These are phyloP conservation scores for Vitis labrusca DNA, from an alignment of 164 flowering plant species.

Conservation along the genomic window DNA sequence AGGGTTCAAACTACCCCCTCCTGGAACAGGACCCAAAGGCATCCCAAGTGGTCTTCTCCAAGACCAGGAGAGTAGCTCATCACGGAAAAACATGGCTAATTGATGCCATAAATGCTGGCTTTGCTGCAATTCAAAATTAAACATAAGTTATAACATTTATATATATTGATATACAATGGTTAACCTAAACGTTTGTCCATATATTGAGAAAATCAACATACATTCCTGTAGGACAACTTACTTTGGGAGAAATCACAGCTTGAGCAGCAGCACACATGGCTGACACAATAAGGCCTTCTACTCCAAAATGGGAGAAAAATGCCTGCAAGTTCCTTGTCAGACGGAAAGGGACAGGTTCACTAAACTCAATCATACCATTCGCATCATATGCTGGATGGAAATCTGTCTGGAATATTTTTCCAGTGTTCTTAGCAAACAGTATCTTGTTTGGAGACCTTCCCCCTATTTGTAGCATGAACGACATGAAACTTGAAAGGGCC, in stretches of 20 bases:
- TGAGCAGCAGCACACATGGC: constrained; percentile 97
- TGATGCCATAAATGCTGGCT: constrained; percentile 93
- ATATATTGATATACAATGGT: background rate
- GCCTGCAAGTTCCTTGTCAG: constrained; percentile 93
- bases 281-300: constrained; percentile 94
- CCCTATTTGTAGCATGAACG: constrained; percentile 95
- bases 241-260: constrained; percentile 91
- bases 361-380: constrained; percentile 94
- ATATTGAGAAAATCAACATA: background rate
- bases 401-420: constrained; percentile 95
- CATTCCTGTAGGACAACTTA: constrained; percentile 24
- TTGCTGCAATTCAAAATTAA: constrained; percentile 61
- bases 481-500: constrained; percentile 94
- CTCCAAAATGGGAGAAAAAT: constrained; percentile 95
- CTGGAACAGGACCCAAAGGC: constrained; percentile 59
- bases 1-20: constrained; percentile 60
- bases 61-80: constrained; percentile 96
- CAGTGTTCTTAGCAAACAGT: constrained; percentile 94
- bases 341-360: constrained; percentile 96
- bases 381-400: constrained; percentile 99
- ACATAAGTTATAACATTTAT: no score
- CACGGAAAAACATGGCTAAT: constrained; percentile 97
- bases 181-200: background rate
- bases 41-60: constrained; percentile 84
- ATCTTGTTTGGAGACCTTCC: constrained; percentile 99